These are phyloP conservation scores for Phytopythium helicoides DNA, from an alignment of 352 stramenopile species.

Conservation along the genomic window DNA sequence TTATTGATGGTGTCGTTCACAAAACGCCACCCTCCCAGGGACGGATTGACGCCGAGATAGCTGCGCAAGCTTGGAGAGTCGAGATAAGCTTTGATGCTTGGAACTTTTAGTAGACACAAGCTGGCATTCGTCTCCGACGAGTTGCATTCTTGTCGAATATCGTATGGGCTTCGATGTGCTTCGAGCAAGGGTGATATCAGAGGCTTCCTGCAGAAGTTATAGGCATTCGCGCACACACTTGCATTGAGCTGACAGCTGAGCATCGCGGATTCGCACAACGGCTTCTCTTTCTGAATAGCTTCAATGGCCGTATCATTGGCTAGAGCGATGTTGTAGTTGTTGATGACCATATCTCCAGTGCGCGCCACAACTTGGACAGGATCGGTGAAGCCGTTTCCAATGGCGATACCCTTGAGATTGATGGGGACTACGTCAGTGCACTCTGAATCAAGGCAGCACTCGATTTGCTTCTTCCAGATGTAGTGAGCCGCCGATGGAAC, in stretches of 20 bases:
- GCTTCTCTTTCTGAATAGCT: slow-evolving; percentile 16
- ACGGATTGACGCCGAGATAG: slow-evolving; percentile 28
- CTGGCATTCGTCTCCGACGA: slow-evolving; percentile 10
- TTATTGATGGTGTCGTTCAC: slow-evolving; percentile 90
- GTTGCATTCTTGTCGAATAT: slow-evolving; percentile 42
- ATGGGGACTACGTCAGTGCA: slow-evolving; percentile 13
- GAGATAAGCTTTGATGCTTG: slow-evolving; percentile 35
- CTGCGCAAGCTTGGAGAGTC: slow-evolving; percentile 43
- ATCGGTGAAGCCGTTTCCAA: slow-evolving; percentile 38
- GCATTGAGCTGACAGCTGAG: slow-evolving; percentile 14
- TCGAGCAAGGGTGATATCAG: slow-evolving; percentile 34
- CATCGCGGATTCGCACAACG: slow-evolving; percentile 21
- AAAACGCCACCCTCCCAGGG: slow-evolving; percentile 65
- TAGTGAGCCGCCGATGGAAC: slow-evolving; percentile 36
- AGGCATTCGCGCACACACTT: slow-evolving; percentile 16
- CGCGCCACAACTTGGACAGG: slow-evolving; percentile 18
- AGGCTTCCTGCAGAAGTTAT: slow-evolving; percentile 29
- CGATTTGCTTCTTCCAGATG: slow-evolving; percentile 29
- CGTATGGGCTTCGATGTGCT: slow-evolving; percentile 45
- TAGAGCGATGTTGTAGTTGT: slow-evolving; percentile 43
- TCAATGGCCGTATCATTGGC: slow-evolving; percentile 18
- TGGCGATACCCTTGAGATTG: slow-evolving; percentile 38
- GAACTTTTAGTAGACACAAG: slow-evolving; percentile 29
- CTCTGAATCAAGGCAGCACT: slow-evolving; percentile 1
- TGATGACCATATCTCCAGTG: slow-evolving; percentile 33